Evolutionary conservation across 441 rosid species (phyloP).

Genomic region (Geranium incanum): DNA sequence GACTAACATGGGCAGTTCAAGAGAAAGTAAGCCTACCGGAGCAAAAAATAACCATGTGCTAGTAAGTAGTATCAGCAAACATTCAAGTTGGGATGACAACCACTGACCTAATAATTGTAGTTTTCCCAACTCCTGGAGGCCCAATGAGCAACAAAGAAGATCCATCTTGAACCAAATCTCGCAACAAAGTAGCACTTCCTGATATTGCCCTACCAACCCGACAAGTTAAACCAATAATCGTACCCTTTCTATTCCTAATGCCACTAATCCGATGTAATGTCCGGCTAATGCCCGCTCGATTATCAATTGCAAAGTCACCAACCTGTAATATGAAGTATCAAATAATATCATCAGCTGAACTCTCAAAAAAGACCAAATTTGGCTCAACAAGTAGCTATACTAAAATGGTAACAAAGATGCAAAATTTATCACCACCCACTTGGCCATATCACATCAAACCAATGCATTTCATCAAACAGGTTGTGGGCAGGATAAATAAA

Average conservation of each 20-base stretch:
- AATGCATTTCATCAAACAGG: conserved; percentile 16
- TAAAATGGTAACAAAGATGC: conserved; percentile 1
- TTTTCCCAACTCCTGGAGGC: conserved; percentile 93
- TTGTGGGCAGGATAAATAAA: neutral
- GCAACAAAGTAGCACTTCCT: conserved; percentile 67
- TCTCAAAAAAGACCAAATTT: neutral
- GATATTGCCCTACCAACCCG: conserved; percentile 83
- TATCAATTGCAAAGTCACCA: conserved; percentile 81
- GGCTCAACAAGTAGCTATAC: neutral
- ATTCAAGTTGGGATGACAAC: neutral
- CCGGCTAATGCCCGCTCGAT: conserved; percentile 82
- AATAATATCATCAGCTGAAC: conserved; percentile 9
- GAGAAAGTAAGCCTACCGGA: neutral
- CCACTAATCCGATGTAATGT: conserved; percentile 85
- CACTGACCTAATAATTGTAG: conserved; percentile 75
- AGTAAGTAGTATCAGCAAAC: neutral
- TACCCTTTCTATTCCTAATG: conserved; percentile 64
- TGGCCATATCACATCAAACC: neutral
- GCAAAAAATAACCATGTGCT: neutral
- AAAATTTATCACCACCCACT: neutral
- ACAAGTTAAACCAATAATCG: conserved; percentile 82
- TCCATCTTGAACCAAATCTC: conserved; percentile 69
- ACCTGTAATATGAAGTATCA: conserved; percentile 38
- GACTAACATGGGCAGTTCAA: neutral
- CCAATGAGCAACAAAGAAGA: conserved; percentile 79